A percentile compares a stretch with the other conserved stretches of the same genome.
Conservation (phyloP, 1,284 basidiomycete species). For the Sporisorium reilianum region DNA sequence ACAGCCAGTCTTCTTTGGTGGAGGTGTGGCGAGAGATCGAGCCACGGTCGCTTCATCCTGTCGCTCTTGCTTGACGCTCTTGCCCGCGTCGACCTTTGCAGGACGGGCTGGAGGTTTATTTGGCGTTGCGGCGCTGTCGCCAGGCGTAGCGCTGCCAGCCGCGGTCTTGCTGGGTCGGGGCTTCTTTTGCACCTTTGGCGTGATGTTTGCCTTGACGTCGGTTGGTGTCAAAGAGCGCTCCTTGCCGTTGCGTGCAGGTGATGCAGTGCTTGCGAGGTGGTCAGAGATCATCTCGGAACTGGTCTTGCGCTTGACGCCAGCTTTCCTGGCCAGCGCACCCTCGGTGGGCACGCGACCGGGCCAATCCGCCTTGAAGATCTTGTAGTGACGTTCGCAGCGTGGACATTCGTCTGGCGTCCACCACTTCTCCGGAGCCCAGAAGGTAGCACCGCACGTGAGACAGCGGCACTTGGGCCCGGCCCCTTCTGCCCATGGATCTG, state of each 20-base stretch:
- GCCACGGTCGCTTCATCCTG: conserved; percentile 28
- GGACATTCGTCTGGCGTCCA: conserved; percentile 68
- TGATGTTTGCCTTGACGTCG: conserved; percentile 21
- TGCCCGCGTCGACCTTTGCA: conserved; percentile 13
- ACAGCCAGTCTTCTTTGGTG: conserved; percentile 16
- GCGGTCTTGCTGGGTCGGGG: conserved; percentile 15
- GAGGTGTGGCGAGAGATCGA: conserved; percentile 11
- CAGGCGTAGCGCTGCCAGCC: conserved; percentile 3
- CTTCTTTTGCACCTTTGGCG: conserved; percentile 36
- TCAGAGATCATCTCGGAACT: conserved; percentile 47
- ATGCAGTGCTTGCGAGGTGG: conserved; percentile 34
- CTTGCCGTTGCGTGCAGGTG: conserved; percentile 35
- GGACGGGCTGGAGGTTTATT: conserved; percentile 6
- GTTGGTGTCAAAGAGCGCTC: conserved; percentile 45
- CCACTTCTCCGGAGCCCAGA: conserved; percentile 67
- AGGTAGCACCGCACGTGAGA: conserved; percentile 62
- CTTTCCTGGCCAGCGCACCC: conserved; percentile 31
- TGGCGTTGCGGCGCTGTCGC: conserved; percentile 4
- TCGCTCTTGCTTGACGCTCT: conserved; percentile 23
- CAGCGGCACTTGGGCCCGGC: conserved; percentile 58
- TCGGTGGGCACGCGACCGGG: conserved; percentile 54
- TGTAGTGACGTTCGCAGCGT: conserved; percentile 67
- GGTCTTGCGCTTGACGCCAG: conserved; percentile 41
- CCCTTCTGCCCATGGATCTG: conserved; percentile 49
- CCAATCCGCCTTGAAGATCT: conserved; percentile 68